Evolutionary conservation across 768 basidiomycete species (phyloP), one percentile per base, ranked within the genome.

Genomic region (Cystofilobasidium capitatum): DNA sequence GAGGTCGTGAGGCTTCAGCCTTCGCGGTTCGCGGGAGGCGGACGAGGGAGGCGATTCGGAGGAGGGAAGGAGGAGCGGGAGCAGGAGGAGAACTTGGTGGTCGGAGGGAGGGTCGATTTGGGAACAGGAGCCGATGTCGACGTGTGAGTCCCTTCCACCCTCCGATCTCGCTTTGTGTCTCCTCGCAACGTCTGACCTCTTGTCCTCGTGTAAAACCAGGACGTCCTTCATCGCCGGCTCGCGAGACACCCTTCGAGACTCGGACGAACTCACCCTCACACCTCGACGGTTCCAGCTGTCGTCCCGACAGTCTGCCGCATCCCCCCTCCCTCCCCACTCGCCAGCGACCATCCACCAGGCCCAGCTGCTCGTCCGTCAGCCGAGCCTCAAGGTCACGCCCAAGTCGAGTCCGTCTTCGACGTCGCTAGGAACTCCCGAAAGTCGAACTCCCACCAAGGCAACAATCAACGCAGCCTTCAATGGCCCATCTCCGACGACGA

Each of bases 81-180:
- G n/a, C n/a, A n/a, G n/a, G n/a, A n/a, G n/a, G n/a, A n/a, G n/a
- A n/a, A n/a, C n/a, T n/a, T n/a, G n/a, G n/a, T n/a, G n/a, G n/a
- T n/a, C n/a, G n/a, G n/a, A n/a, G n/a, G n/a, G n/a, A n/a, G n/a
- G n/a, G n/a, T n/a, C n/a, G n/a, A n/a, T n/a, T n/a, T n/a, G n/a
- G n/a, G n/a, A n/a, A n/a, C n/a, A n/a, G n/a, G n/a, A 51, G 49
- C 13, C 51, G 51, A 55, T 20, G 51, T 55, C 29, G 51, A 55
- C 17, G 29, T 55, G 51, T 55, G 51, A 29, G 51, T 55, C 51
- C 6, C 44, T 54, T 24, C 5, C 24, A 6, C 9, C 10, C 8
- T 54, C 17, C 5, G 8, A 10, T 29, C 24, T 42, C 10, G n/a
- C n/a, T n/a, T n/a, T n/a, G n/a, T n/a, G n/a, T n/a, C n/a, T n/a